These are phyloP conservation scores for Stellera chamaejasme DNA, from an alignment of 345 rosid genomes.

Conservation along the genomic window DNA sequence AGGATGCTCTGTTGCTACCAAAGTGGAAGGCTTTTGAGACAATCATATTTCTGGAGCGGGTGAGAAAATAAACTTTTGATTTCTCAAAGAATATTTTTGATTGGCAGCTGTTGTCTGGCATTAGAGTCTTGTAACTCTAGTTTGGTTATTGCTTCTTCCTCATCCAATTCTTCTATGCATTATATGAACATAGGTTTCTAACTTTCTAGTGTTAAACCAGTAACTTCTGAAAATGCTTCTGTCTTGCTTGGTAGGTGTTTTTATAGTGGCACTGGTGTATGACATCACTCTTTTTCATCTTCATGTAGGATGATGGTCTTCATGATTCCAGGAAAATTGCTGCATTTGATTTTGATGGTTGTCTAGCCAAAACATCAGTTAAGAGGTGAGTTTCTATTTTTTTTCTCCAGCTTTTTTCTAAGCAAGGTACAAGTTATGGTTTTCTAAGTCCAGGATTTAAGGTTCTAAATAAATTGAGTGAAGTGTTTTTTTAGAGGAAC, in stretches of 20 bases:
- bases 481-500: no score
- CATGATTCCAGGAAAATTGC: slow-evolving; percentile 77
- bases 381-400: slow-evolving; percentile 39
- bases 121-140: neutral
- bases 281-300: slow-evolving; percentile 1
- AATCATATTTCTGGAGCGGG: slow-evolving; percentile 75
- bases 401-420: neutral
- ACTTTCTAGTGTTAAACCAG: neutral
- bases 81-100: neutral
- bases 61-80: slow-evolving; percentile 21
- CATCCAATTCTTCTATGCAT: neutral
- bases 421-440: neutral
- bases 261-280: neutral
- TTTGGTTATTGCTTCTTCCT: neutral
- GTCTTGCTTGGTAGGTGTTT: neutral
- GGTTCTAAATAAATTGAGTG: no score
- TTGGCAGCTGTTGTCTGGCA: neutral
- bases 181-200: slow-evolving; percentile 1
- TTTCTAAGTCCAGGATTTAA: no score
- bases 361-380: slow-evolving; percentile 81
- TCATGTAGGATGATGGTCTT: slow-evolving; percentile 68
- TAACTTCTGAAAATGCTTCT: neutral
- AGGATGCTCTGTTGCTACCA: slow-evolving; percentile 64
- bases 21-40: slow-evolving; percentile 97
- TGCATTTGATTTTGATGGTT: slow-evolving; percentile 97